Evolutionary conservation across 2,329 filamentous ascomycete species (phyloP).

Genomic region (Colletotrichum tropicicola): DNA sequence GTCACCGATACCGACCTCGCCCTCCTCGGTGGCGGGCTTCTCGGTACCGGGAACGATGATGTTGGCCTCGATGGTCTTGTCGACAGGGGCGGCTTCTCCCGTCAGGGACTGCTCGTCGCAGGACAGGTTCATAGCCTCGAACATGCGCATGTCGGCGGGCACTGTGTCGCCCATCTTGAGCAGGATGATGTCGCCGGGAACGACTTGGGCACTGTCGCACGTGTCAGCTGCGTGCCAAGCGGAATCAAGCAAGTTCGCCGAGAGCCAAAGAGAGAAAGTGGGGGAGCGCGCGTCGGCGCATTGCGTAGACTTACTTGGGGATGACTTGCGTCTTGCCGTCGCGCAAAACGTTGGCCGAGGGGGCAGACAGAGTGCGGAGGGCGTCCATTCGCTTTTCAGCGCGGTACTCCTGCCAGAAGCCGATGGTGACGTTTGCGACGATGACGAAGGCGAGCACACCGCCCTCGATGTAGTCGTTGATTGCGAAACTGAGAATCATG

Average conservation of each 20-base stretch:
- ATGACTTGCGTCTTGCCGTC: slow-evolving; percentile 66
- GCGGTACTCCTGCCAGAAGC: slow-evolving; percentile 71
- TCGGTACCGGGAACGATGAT: slow-evolving; percentile 55
- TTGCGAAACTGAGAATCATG: slow-evolving; percentile 76
- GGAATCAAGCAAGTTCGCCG: neutral
- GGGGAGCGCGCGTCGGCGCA: neutral
- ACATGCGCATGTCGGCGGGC: slow-evolving; percentile 75
- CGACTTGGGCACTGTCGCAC: slow-evolving; percentile 63
- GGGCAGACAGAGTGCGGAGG: slow-evolving; percentile 67
- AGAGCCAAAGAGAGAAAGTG: neutral
- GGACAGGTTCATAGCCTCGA: slow-evolving; percentile 80
- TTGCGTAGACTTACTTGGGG: slow-evolving; percentile 57
- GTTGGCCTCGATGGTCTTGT: slow-evolving; percentile 66
- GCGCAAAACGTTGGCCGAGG: slow-evolving; percentile 69
- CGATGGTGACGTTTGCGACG: slow-evolving; percentile 74
- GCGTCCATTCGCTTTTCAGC: slow-evolving; percentile 75
- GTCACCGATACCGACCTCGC: slow-evolving; percentile 73
- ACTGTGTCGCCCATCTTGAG: slow-evolving; percentile 79
- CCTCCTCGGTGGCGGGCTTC: slow-evolving; percentile 52
- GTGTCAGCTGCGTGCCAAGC: slow-evolving; percentile 32
- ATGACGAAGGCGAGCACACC: slow-evolving; percentile 75
- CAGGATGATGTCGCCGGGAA: slow-evolving; percentile 76
- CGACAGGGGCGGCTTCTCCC: slow-evolving; percentile 78
- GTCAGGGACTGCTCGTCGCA: slow-evolving; percentile 83
- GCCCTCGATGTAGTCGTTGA: slow-evolving; percentile 73